Conservation (phyloP, 306 rosid genomes). For the Vigna radiata region DNA sequence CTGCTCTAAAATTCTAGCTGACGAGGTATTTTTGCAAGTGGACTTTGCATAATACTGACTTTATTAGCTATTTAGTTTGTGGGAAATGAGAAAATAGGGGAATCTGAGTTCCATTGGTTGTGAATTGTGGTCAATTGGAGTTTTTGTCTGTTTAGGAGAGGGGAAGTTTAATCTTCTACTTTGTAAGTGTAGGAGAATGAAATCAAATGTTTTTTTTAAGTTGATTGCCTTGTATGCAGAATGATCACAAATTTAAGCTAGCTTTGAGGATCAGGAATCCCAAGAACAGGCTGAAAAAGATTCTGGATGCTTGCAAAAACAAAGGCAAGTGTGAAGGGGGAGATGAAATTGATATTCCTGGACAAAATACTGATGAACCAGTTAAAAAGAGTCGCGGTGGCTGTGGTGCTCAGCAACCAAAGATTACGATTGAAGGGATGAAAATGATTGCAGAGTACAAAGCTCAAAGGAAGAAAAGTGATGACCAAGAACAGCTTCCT, state of each 20-base stretch:
- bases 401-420: constrained; percentile 99
- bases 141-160: not conserved
- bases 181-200: constrained; percentile 21
- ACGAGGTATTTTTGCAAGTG: constrained; percentile 65
- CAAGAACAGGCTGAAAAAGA: constrained; percentile 75
- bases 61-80: not conserved
- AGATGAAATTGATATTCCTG: constrained; percentile 81
- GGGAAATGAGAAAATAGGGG: not conserved
- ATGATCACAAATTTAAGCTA: constrained; percentile 90
- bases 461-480: constrained; percentile 89
- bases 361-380: constrained; percentile 75
- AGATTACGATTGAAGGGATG: constrained; percentile 92
- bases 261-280: constrained; percentile 89
- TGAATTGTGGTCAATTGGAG: not conserved
- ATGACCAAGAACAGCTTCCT: constrained; percentile 96
- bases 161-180: not conserved
- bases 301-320: constrained; percentile 93
- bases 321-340: constrained; percentile 97
- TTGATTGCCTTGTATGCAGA: constrained; percentile 56
- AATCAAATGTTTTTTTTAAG: constrained; percentile 9
- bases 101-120: not conserved
- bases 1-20: constrained; percentile 89
- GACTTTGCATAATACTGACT: not conserved
- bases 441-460: constrained; percentile 90
- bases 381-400: constrained; percentile 93